phyloP scores from a whole-genome alignment of 2,329 filamentous ascomycete genomes.

The Thelonectria discophora region DNA sequence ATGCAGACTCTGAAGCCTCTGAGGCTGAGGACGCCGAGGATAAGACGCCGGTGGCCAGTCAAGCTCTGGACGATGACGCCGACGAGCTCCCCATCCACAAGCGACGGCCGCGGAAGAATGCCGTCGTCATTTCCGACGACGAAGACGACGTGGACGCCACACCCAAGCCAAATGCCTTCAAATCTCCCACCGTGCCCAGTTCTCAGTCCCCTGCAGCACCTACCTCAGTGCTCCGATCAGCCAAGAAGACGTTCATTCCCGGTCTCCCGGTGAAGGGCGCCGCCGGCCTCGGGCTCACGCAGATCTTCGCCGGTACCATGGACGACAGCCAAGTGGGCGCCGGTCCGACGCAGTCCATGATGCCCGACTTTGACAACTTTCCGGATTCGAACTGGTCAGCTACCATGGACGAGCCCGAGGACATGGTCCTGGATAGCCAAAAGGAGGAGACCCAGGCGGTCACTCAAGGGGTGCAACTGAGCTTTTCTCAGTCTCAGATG shows the following conservation, averaged over 20 bases:
- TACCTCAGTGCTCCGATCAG: slow-evolving; percentile 72
- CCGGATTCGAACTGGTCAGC: slow-evolving; percentile 70
- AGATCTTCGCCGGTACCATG: slow-evolving; percentile 92
- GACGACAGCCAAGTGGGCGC: slow-evolving; percentile 64
- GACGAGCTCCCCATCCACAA: slow-evolving; percentile 53
- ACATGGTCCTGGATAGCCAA: slow-evolving; percentile 59
- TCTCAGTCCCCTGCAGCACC: slow-evolving; percentile 63
- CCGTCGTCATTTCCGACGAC: slow-evolving; percentile 69
- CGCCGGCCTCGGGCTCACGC: slow-evolving; percentile 79
- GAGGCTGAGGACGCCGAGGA: slow-evolving; percentile 38
- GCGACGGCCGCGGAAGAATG: slow-evolving; percentile 61
- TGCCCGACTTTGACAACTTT: slow-evolving; percentile 66
- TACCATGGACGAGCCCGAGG: slow-evolving; percentile 64
- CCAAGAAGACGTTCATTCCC: slow-evolving; percentile 75
- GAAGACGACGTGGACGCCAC: slow-evolving; percentile 59
- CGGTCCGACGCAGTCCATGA: slow-evolving; percentile 56
- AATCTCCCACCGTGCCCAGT: slow-evolving; percentile 54
- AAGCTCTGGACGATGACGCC: slow-evolving; percentile 42
- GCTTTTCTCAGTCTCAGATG: slow-evolving; percentile 69
- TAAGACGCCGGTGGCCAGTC: slow-evolving; percentile 51
- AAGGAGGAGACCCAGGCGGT: slow-evolving; percentile 46
- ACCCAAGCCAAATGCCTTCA: slow-evolving; percentile 57
- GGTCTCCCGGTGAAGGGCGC: slow-evolving; percentile 69
- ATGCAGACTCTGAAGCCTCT: slow-evolving; percentile 49
- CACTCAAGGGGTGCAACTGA: slow-evolving; percentile 60